phyloP scores from a whole-genome alignment of 148 eudicot genomes.

The Mesembryanthemum crystallinum region DNA sequence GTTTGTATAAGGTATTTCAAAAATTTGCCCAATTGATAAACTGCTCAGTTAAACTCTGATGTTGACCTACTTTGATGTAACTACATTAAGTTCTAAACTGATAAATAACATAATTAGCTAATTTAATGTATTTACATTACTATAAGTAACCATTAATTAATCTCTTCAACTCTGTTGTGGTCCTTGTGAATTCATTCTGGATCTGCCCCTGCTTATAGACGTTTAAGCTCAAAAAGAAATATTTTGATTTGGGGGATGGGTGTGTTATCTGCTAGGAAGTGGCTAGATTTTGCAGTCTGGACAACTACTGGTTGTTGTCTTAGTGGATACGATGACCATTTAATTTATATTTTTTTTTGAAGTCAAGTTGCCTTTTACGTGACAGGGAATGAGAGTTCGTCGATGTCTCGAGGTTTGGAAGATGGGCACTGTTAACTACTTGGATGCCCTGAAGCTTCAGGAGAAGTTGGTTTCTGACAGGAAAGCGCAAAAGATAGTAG shows the following conservation, averaged over 20 bases:
- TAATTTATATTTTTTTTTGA: neutral
- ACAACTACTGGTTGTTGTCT: neutral
- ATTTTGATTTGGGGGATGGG: no score
- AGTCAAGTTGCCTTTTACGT: neutral
- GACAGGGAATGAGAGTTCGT: slow-evolving; percentile 53
- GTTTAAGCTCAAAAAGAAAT: no score
- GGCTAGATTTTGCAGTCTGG: neutral
- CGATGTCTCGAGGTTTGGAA: slow-evolving; percentile 72
- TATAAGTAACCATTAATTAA: no score
- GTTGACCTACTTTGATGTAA: no score
- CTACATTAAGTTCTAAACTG: no score
- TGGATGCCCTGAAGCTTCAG: slow-evolving; percentile 75
- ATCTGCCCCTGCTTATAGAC: no score
- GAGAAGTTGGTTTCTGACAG: slow-evolving; percentile 67
- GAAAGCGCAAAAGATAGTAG: slow-evolving; percentile 48
- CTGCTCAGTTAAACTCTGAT: no score
- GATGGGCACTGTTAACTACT: slow-evolving; percentile 72
- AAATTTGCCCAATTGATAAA: neutral
- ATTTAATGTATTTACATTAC: no score
- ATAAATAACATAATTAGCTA: no score
- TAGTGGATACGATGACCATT: neutral
- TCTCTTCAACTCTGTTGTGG: no score
- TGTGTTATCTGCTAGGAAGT: neutral
- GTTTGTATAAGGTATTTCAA: neutral
- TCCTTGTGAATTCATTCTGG: no score